Evolutionary conservation across 768 basidiomycete species (phyloP), one percentile per base, ranked within the genome.

Genomic region (Tephrocybe sp.): DNA sequence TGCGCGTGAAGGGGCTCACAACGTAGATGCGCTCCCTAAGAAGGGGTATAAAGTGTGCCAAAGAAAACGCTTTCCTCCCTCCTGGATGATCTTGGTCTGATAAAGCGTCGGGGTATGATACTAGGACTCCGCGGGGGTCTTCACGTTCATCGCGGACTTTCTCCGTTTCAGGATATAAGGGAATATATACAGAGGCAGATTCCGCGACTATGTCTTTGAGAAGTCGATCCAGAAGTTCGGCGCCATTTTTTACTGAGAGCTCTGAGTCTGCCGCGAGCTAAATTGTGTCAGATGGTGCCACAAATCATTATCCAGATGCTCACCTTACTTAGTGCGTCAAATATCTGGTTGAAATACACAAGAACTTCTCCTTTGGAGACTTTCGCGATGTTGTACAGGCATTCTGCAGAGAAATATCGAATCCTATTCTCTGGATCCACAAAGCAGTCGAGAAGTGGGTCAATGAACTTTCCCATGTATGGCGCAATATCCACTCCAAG

Each of bases 161-260:
- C 64, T 87, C 88, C 0, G 86, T 87, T 63, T 92, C 90, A 2
- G 86, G 82, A 62, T 89, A 89, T 50, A 90, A 83, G 9, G 94
- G 92, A 44, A 97, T 86, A 64, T 97, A 98, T 28, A 90, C 87
- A 0, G 94, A 92, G 1, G 96, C 97, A 7, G 92, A 91, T 69
- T 98, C 97, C 11, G 94, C 89, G 4, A 98, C 96, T 40, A 98
- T 96, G 58, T 99, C 97, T 63, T 98, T 98, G 58, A 99, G 80
- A n/a, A 98, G 80, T 16, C 96, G 83, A 66, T 99, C 97, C 49
- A 98, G 79, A 24, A 99, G 80, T 66, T 99, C 97, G 1, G 97
- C 95, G 1, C 96, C 96, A 61, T 98, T 98, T 81, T 97, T 96
- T 53, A 99, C 96, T 2, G 97, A 96, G 30, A 91, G 61, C 58